These are phyloP conservation scores for Pleurotus salmoneostramineus DNA, from an alignment of 768 basidiomycete species.

Conservation along the genomic window DNA sequence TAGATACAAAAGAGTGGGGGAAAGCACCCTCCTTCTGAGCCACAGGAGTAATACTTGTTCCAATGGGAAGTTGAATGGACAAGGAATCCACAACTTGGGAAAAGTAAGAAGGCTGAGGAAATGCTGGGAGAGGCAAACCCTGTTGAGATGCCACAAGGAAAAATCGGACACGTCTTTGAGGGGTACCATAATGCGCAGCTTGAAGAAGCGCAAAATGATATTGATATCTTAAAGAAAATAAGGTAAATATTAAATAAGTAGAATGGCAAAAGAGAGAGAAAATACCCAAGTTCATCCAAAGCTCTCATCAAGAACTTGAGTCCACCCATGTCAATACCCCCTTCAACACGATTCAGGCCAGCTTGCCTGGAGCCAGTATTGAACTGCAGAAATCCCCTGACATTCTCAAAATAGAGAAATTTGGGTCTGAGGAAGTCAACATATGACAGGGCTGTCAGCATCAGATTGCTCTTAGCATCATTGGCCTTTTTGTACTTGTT, in stretches of 20 bases:
- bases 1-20: conserved; percentile 52
- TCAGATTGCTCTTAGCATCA: conserved; percentile 65
- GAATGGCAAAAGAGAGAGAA: not conserved
- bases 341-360: conserved; percentile 42
- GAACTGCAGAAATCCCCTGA: conserved; percentile 44
- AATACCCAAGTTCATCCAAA: conserved; percentile 64
- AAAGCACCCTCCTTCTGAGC: conserved; percentile 45
- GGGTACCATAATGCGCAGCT: conserved; percentile 53
- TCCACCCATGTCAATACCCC: conserved; percentile 71
- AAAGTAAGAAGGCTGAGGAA: conserved; percentile 55
- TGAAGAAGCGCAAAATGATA: conserved; percentile 46
- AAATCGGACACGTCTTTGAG: conserved; percentile 51
- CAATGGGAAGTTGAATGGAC: conserved; percentile 48
- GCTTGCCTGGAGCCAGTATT: conserved; percentile 37
- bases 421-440: conserved; percentile 42
- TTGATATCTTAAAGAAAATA: conserved; percentile 39
- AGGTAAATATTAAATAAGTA: not conserved
- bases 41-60: conserved; percentile 37
- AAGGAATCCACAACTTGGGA: conserved; percentile 40
- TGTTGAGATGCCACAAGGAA: conserved; percentile 46
- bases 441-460: conserved; percentile 55
- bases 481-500: conserved; percentile 70
- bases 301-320: conserved; percentile 63
- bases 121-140: conserved; percentile 38
- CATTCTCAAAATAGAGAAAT: conserved; percentile 49